Evolutionary conservation across 1,284 basidiomycete genomes (phyloP).

Genomic region (Phylloporus gajari): DNA sequence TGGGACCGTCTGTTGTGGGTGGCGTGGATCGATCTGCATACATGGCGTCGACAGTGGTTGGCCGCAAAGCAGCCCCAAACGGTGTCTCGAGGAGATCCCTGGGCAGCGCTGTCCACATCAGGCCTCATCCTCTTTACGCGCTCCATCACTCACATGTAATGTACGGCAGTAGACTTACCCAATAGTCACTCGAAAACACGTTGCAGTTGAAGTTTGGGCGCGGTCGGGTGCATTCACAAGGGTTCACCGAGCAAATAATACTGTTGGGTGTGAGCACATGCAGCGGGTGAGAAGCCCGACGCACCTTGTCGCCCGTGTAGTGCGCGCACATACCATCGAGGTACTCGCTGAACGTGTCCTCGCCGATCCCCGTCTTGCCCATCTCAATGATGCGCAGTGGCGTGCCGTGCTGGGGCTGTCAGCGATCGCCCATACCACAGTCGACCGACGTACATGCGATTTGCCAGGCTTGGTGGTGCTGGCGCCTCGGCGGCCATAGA

Average conservation of each 20-base stretch:
- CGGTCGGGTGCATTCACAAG: background rate
- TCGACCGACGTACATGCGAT: conserved; percentile 67
- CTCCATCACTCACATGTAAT: conserved; percentile 67
- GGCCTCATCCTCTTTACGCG: background rate
- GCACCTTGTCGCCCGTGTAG: conserved; percentile 87
- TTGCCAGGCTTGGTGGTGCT: conserved; percentile 70
- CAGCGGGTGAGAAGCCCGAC: conserved; percentile 30
- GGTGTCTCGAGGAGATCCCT: conserved; percentile 91
- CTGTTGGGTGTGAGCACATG: conserved; percentile 46
- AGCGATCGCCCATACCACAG: background rate
- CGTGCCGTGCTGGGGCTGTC: conserved; percentile 69
- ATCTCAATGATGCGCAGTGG: conserved; percentile 83
- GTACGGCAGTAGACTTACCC: conserved; percentile 82
- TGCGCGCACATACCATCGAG: conserved; percentile 76
- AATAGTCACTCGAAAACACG: conserved; percentile 88
- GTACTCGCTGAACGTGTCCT: conserved; percentile 87
- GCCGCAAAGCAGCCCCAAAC: conserved; percentile 86
- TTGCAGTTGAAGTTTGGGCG: conserved; percentile 86
- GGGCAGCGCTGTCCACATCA: conserved; percentile 73
- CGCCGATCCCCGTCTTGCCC: conserved; percentile 85
- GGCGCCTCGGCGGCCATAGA: conserved; percentile 92
- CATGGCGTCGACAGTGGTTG: conserved; percentile 91
- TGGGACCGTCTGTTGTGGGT: conserved; percentile 60
- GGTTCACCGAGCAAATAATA: conserved; percentile 86
- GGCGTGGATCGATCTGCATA: conserved; percentile 56